Conservation (phyloP, 2,329 filamentous ascomycete species). For the Hypoxylon sp. region DNA sequence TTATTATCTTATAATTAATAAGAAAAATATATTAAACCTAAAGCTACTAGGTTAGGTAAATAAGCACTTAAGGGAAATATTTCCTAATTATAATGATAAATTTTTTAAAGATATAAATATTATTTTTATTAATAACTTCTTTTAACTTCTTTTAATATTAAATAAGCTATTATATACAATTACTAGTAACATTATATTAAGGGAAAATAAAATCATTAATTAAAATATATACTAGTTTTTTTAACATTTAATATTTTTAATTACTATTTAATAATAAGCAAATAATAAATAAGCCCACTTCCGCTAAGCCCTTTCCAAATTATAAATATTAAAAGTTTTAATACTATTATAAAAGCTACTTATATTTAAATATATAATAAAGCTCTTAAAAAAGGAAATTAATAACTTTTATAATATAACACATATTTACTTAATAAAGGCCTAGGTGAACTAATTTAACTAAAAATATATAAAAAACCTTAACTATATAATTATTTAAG, state of each 20-base stretch:
- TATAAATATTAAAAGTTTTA: constrained; percentile 5
- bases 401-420: constrained; percentile 2
- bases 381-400: neutral
- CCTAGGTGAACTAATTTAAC: no score
- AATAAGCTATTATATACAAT: neutral
- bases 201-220: constrained; percentile 4
- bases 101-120: neutral
- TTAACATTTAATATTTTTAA: constrained; percentile 1
- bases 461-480: no score
- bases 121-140: constrained; percentile 2
- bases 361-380: neutral
- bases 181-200: neutral
- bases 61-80: neutral
- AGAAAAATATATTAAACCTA: constrained; percentile 8
- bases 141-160: constrained; percentile 4
- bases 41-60: neutral
- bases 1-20: constrained; percentile 6
- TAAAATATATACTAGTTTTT: constrained; percentile 1
- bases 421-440: neutral
- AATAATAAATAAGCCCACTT: neutral
- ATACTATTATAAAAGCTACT: neutral
- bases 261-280: neutral
- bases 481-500: no score
- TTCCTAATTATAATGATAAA: constrained; percentile 1
- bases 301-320: neutral